Base-by-base conservation (phyloP, 108 stramenopile genomes). In the Cyclostephanos tholiformis region DNA sequence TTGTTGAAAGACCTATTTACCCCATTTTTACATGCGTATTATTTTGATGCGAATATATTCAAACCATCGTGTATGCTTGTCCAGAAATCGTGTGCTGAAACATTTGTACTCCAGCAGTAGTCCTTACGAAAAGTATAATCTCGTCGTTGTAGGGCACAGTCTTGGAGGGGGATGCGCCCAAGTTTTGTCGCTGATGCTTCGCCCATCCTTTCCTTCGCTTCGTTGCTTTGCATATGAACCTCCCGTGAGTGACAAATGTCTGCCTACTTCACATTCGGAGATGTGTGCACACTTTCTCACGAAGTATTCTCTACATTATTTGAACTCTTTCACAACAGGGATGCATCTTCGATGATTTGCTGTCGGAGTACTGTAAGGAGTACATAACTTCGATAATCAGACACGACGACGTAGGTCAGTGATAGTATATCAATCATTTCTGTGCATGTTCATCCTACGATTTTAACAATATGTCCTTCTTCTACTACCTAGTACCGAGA, bases 131-230 rank as follows among this genome's bases (percentile, higher is more conserved):
- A 69, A 74, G 19, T 62, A 79, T 14, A 53, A 69, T 13, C 74
- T 78, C 26, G 27, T 51, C 2, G 57, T 90, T 7, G 84, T 85
- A 1, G 91, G 91, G 26, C 91, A 91, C 44, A 79, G 76, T 43
- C 83, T 91, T 22, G 91, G 91, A 12, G 91, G 87, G 0, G 91
- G 91, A 2, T 81, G 79, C 25, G 88, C 91, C 4, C 81, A 80
- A 51, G 55, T 91, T 26, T 78, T 91, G 13, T 51, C 85, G 10
- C 67, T 91, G 11, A 75, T 90, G 78, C 58, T 91, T 17, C 55
- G 61, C 9, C 39, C 74, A 25, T 73, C 75, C 23, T 90, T 72
- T 69, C 89, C 89, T 2, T 35, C 57, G 12, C 77, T 91, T 22
- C 46, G 52, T 26, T 83, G 81, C 49, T 76, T 84, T 29, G 86